Evolutionary conservation across 2,329 filamentous ascomycete genomes (phyloP).

Genomic region (Epichloe sp.): DNA sequence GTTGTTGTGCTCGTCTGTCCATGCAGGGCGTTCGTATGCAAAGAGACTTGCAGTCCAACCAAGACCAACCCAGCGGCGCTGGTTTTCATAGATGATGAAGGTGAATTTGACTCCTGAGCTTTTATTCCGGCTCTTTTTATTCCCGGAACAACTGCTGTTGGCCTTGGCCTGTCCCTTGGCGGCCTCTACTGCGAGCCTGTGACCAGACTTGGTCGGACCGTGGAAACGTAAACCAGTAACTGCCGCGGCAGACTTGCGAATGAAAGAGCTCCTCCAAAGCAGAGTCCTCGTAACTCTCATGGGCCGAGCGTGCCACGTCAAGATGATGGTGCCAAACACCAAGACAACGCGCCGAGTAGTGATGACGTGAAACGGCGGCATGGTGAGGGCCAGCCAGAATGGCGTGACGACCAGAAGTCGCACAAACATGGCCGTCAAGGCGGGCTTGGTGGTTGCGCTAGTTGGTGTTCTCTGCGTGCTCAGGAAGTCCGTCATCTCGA

Average conservation of each 20-base stretch:
- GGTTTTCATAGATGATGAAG: slow-evolving; percentile 93
- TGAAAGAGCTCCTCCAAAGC: slow-evolving; percentile 72
- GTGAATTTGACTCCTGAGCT: slow-evolving; percentile 86
- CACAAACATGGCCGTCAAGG: slow-evolving; percentile 78
- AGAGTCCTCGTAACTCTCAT: slow-evolving; percentile 75
- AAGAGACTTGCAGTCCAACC: slow-evolving; percentile 91
- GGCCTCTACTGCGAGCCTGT: slow-evolving; percentile 13
- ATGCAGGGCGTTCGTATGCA: slow-evolving; percentile 75
- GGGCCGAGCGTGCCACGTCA: slow-evolving; percentile 87
- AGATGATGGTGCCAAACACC: slow-evolving; percentile 69
- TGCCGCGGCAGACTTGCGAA: slow-evolving; percentile 55
- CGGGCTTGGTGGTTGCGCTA: slow-evolving; percentile 79
- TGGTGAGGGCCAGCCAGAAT: slow-evolving; percentile 70
- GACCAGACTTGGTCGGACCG: slow-evolving; percentile 25
- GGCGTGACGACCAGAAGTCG: slow-evolving; percentile 81
- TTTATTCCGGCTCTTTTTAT: slow-evolving; percentile 21
- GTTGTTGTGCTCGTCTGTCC: slow-evolving; percentile 95
- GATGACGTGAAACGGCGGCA: slow-evolving; percentile 73
- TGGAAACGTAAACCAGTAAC: slow-evolving; percentile 73
- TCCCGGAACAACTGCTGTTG: slow-evolving; percentile 14
- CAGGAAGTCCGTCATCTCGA: slow-evolving; percentile 83
- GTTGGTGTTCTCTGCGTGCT: slow-evolving; percentile 84
- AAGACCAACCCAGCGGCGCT: slow-evolving; percentile 84
- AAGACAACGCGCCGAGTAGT: slow-evolving; percentile 76
- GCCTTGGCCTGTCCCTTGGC: slow-evolving; percentile 10